Conservation (phyloP, 208 protist species). For the Herpetomonas muscarum region DNA sequence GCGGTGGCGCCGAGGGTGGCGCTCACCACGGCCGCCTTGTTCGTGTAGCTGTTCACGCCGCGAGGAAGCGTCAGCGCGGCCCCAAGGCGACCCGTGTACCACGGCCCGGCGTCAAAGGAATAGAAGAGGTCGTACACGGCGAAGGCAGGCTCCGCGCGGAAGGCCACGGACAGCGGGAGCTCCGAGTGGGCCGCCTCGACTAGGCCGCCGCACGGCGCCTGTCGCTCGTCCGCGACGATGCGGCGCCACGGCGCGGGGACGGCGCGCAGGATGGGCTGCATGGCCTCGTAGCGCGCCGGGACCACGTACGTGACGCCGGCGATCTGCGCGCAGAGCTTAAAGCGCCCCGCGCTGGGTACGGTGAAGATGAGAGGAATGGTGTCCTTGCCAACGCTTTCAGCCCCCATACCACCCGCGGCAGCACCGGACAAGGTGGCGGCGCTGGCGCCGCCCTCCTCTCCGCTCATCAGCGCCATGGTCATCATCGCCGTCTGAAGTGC, state of each 20-base stretch:
- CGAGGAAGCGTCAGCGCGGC: constrained; percentile 8
- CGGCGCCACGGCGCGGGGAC: neutral
- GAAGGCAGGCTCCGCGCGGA: constrained; percentile 2
- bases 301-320: constrained; percentile 38
- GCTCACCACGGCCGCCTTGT: constrained; percentile 24
- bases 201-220: constrained; percentile 20
- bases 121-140: constrained; percentile 11
- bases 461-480: neutral
- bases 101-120: constrained; percentile 11
- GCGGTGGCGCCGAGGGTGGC: constrained; percentile 17
- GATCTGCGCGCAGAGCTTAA: constrained; percentile 49
- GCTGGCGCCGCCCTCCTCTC: too few species aligned
- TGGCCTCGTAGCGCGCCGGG: constrained; percentile 18
- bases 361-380: constrained; percentile 25
- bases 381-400: neutral
- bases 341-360: constrained; percentile 28
- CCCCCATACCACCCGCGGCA: neutral
- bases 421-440: neutral
- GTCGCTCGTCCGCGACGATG: constrained; percentile 1
- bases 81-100: constrained; percentile 7
- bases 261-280: constrained; percentile 4
- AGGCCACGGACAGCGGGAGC: constrained; percentile 8
- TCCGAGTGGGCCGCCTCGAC: constrained; percentile 3
- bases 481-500: neutral
- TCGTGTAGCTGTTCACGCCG: constrained; percentile 8